Conservation (phyloP, 1,139 yeast genomes). For the Hansenula anomala region DNA sequence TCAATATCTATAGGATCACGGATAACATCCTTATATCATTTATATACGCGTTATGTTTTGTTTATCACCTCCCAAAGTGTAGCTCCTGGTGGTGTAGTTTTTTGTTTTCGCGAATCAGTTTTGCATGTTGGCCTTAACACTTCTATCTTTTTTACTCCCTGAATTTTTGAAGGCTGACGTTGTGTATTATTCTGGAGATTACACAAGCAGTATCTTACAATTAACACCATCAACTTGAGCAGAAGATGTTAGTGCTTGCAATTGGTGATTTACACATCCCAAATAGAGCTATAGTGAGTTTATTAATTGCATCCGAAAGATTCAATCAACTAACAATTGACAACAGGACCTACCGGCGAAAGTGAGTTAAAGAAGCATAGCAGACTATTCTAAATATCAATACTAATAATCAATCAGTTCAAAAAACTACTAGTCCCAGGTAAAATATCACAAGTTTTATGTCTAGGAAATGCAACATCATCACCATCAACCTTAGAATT, state of each 20-base stretch:
- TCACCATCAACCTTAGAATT: constrained; percentile 60
- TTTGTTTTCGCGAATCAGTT: too few relatives aligned
- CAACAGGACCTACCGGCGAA: constrained; percentile 35
- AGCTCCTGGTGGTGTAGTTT: too few relatives aligned
- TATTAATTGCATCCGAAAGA: not conserved
- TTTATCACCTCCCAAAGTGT: too few relatives aligned
- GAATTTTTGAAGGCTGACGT: not conserved
- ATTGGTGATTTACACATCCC: constrained; percentile 91
- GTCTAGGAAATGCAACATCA: constrained; percentile 82
- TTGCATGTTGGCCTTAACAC: too few relatives aligned
- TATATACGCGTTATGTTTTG: too few relatives aligned
- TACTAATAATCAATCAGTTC: constrained; percentile 9
- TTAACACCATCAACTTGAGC: too few relatives aligned
- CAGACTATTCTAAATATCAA: not conserved
- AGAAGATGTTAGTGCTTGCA: constrained; percentile 61
- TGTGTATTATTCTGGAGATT: not conserved
- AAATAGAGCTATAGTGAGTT: constrained; percentile 60
- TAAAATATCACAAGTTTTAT: constrained; percentile 78
- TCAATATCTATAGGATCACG: too few relatives aligned
- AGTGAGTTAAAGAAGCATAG: constrained; percentile 16
- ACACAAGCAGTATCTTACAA: too few relatives aligned
- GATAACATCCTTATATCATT: too few relatives aligned
- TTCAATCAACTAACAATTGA: constrained; percentile 6
- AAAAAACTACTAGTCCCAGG: constrained; percentile 68
- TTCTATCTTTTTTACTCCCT: too few relatives aligned